Evolutionary conservation across 148 eudicot species (phyloP).

Genomic region (Pouteria glomerata): DNA sequence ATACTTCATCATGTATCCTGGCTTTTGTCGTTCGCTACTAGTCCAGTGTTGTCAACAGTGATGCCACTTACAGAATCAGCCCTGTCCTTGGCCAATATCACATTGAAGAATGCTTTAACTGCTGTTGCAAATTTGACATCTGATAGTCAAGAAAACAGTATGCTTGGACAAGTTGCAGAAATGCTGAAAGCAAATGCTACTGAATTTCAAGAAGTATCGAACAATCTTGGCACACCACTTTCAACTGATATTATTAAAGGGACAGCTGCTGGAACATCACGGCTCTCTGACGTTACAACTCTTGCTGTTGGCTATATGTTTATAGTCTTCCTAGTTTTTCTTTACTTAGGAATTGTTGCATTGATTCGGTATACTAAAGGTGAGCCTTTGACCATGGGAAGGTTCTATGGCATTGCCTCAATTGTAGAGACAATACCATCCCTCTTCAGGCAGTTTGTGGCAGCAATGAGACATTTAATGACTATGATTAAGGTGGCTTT

Average conservation of each 20-base stretch:
- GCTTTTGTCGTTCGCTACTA: conserved; percentile 63
- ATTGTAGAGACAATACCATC: conserved; percentile 80
- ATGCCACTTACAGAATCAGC: conserved; percentile 78
- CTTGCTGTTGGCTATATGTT: conserved; percentile 95
- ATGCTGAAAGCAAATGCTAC: conserved; percentile 57
- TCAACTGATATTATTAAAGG: conserved; percentile 60
- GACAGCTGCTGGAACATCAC: conserved; percentile 57
- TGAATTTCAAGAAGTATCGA: conserved; percentile 43
- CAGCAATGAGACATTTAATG: conserved; percentile 87
- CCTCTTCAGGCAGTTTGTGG: conserved; percentile 78
- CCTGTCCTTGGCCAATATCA: conserved; percentile 74
- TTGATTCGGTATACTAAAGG: conserved; percentile 79
- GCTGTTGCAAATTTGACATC: conserved; percentile 68
- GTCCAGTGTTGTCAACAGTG: conserved; percentile 64
- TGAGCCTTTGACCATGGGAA: conserved; percentile 83
- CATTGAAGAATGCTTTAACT: conserved; percentile 73
- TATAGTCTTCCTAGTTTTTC: conserved; percentile 65
- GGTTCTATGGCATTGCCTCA: conserved; percentile 85
- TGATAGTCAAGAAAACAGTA: conserved; percentile 38
- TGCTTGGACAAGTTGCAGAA: conserved; percentile 55
- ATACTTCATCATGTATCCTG: conserved; percentile 71
- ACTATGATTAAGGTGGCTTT: conserved; percentile 97
- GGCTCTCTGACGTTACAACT: conserved; percentile 87
- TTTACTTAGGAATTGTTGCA: conserved; percentile 80
- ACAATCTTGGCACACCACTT: conserved; percentile 41